Percentiles rank a stretch among this genome's conserved stretches.
phyloP scores from a whole-genome alignment of 169 alveolate species.

The Eimeria mitis region DNA sequence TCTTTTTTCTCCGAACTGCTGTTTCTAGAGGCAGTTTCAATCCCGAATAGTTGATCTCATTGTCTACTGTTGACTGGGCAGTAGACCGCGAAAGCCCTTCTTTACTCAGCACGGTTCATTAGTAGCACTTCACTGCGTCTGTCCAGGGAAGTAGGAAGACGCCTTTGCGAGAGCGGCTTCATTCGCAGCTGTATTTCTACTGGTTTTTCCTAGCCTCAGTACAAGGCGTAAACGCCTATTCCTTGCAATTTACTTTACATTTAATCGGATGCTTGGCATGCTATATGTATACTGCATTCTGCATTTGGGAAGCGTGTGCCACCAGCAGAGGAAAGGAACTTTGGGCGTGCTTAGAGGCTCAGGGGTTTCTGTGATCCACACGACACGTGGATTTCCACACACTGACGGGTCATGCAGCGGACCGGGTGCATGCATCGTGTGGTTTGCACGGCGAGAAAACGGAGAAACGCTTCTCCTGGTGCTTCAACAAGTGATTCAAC shows the following conservation, averaged over 20 bases:
- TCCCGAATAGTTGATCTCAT: not conserved
- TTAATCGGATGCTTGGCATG: not conserved
- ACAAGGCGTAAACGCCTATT: not conserved
- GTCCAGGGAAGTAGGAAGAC: not conserved
- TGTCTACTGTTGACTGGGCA: not conserved
- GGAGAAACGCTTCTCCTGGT: not conserved
- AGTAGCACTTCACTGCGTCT: not conserved
- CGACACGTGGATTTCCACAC: not conserved
- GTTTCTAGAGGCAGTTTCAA: not conserved
- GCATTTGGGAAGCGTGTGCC: not conserved
- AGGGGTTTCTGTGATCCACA: not conserved
- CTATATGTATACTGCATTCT: not conserved
- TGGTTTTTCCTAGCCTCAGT: not conserved
- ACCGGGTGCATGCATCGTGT: not conserved
- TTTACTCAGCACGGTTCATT: too few species aligned
- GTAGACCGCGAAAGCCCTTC: not conserved
- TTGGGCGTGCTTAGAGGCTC: not conserved
- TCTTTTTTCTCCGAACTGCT: not conserved
- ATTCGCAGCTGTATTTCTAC: not conserved
- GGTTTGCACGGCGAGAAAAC: too few species aligned
- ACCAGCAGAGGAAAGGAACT: not conserved
- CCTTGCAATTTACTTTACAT: not conserved
- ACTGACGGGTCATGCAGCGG: not conserved
- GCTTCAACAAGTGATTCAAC: not conserved
- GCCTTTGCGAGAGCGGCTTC: not conserved